A percentile compares a stretch with the other conserved stretches of the same genome.
Evolutionary conservation across 352 stramenopile genomes (phyloP).

Genomic region (Pythium rishiriense): DNA sequence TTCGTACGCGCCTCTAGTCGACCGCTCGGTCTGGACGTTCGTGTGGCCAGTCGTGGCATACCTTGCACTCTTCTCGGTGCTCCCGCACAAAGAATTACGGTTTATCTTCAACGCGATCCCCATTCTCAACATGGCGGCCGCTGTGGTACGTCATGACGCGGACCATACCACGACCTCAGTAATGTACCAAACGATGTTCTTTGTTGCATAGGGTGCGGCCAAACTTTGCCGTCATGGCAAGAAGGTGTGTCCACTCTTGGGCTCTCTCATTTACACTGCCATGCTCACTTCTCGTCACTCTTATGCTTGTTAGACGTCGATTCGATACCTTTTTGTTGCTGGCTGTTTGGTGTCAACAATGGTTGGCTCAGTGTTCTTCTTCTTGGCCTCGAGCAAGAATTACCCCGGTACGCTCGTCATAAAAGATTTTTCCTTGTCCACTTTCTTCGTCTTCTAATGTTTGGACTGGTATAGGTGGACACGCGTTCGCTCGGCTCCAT

Average conservation of each 20-base stretch:
- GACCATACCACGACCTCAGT: not conserved
- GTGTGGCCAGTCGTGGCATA: slow-evolving; percentile 84
- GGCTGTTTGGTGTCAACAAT: slow-evolving; percentile 48
- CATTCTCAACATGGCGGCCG: slow-evolving; percentile 94
- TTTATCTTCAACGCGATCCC: slow-evolving; percentile 97
- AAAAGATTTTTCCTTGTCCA: not conserved
- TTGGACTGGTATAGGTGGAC: too few species aligned
- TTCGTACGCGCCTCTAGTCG: slow-evolving; percentile 42
- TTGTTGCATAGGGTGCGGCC: slow-evolving; percentile 42
- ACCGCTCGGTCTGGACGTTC: slow-evolving; percentile 53
- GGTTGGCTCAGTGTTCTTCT: slow-evolving; percentile 55
- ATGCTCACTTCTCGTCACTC: not conserved
- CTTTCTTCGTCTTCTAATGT: not conserved
- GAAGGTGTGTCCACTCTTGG: slow-evolving; percentile 41
- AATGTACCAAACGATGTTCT: not conserved
- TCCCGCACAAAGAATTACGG: slow-evolving; percentile 98
- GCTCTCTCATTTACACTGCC: not conserved
- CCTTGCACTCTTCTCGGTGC: slow-evolving; percentile 93
- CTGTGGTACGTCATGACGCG: slow-evolving; percentile 56
- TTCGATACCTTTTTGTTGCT: slow-evolving; percentile 56
- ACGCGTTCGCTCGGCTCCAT: slow-evolving; percentile 67
- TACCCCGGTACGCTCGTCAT: slow-evolving; percentile 84
- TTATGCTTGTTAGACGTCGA: slow-evolving; percentile 33
- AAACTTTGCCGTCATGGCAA: slow-evolving; percentile 64
- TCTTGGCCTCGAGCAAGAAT: slow-evolving; percentile 84